These are phyloP conservation scores for Phytophthora pini DNA, from an alignment of 352 stramenopile species.

Conservation along the genomic window DNA sequence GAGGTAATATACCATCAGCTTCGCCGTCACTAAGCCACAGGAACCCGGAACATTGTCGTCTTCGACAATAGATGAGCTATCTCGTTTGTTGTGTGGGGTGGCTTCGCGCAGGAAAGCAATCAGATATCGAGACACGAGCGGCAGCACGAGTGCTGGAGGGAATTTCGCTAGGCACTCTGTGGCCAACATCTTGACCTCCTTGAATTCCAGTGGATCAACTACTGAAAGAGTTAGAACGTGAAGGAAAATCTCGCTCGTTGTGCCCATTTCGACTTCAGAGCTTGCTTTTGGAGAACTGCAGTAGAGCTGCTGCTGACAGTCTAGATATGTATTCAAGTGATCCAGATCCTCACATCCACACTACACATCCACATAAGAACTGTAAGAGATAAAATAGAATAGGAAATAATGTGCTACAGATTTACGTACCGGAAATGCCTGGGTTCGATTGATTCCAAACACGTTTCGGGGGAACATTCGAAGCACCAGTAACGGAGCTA, in stretches of 20 bases:
- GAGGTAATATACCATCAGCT: slow-evolving; percentile 81
- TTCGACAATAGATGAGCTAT: slow-evolving; percentile 20
- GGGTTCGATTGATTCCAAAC: slow-evolving; percentile 16
- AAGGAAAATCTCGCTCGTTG: slow-evolving; percentile 34
- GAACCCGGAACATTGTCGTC: slow-evolving; percentile 30
- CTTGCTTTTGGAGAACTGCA: not conserved
- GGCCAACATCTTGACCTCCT: slow-evolving; percentile 80
- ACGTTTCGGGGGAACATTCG: slow-evolving; percentile 52
- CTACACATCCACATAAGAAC: slow-evolving; percentile 25
- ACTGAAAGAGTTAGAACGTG: slow-evolving; percentile 48
- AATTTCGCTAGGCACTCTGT: slow-evolving; percentile 66
- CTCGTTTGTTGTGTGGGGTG: slow-evolving; percentile 2
- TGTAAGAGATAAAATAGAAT: slow-evolving; percentile 7
- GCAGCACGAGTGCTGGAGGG: slow-evolving; percentile 34
- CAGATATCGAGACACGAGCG: slow-evolving; percentile 50
- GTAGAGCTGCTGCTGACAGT: slow-evolving; percentile 15
- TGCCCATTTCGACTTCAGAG: not conserved
- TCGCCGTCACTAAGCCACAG: slow-evolving; percentile 62
- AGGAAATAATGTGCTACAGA: not conserved
- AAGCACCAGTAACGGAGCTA: slow-evolving; percentile 69
- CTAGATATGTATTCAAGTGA: slow-evolving; percentile 38
- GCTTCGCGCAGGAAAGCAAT: slow-evolving; percentile 50
- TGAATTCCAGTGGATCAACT: slow-evolving; percentile 75
- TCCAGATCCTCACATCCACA: slow-evolving; percentile 41
- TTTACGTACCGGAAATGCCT: slow-evolving; percentile 33